Percentiles rank a stretch among this genome's conserved stretches.
Evolutionary conservation across 176 grass and related monocot genomes (phyloP).

Genomic region (Cocos nucifera): DNA sequence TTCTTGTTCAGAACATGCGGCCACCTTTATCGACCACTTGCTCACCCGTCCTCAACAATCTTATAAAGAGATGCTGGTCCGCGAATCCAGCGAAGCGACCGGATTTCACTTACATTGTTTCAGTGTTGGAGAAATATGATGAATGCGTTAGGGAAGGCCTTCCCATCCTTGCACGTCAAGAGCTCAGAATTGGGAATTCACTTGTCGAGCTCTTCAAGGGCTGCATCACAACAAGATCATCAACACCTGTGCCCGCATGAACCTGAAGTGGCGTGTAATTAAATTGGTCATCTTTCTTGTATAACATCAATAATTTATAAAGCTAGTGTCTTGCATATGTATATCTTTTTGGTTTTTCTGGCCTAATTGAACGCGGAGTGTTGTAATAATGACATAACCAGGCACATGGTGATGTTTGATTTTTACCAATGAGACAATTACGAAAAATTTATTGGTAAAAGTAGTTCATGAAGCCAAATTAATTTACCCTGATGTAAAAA

Average conservation of each 20-base stretch:
- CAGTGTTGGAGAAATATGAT: conserved; percentile 88
- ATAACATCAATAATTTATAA: too few relatives aligned
- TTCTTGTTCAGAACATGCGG: conserved; percentile 49
- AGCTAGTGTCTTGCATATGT: too few relatives aligned
- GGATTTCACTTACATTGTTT: conserved; percentile 91
- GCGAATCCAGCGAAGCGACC: conserved; percentile 72
- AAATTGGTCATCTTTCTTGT: too few relatives aligned
- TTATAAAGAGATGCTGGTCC: conserved; percentile 89
- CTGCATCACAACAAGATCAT: conserved; percentile 54
- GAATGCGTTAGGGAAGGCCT: conserved; percentile 72
- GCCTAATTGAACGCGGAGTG: too few relatives aligned
- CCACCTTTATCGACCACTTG: conserved; percentile 68
- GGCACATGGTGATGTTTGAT: too few relatives aligned
- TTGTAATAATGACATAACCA: too few relatives aligned
- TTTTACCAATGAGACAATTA: too few relatives aligned
- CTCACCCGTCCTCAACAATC: conserved; percentile 70
- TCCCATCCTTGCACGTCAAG: conserved; percentile 61
- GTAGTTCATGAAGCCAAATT: too few relatives aligned
- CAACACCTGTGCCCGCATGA: conserved; percentile 49
- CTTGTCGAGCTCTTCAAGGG: conserved; percentile 59
- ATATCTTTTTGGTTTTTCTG: too few relatives aligned
- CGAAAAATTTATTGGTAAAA: too few relatives aligned
- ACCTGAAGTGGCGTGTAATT: neutral
- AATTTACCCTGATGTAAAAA: too few relatives aligned
- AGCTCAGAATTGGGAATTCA: conserved; percentile 57